Base-by-base conservation (phyloP, 2,329 filamentous ascomycete genomes). In the Nothopassalora personata region DNA sequence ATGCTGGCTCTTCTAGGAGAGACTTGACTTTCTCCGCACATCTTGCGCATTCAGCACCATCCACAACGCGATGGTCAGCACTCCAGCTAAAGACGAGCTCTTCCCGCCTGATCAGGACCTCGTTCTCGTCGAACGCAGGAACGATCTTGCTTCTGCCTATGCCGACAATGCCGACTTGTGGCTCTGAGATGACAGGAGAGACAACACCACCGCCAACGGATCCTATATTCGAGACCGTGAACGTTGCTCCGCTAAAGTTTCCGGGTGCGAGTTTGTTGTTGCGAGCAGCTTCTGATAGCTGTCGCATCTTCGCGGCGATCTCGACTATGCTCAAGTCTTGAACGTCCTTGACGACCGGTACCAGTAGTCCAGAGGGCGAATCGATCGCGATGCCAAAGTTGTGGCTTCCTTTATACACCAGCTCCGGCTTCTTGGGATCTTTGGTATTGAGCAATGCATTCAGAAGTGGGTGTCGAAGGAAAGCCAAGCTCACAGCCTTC, bases 351-450 rank as follows among this genome's bases (percentile, higher is more conserved):
- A 99, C 85, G 49, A 97, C 94, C 1, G 94, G 94, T 3, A 99
- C 94, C 8, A 99, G 77, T 0, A 99, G 84, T 2, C 94, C 94
- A 6, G 81, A 80, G 0, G 93, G 91, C 0, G 93, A 96, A 75
- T 99, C 94, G 83, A 99, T 94, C 58, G 94, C 94, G 34, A 99
- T 82, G 61, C 94, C 94, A 62, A 99, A 93, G 75, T 99, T 96
- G 81, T 99, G 94, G 70, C 89, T 86, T 55, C 85, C 84, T 58
- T 92, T 89, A 78, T 90, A 85, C 57, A 92, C 79, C 3, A 99
- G 81, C 34, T 83, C 82, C 0, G 93, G 91, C 69, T 90, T 93
- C 56, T 78, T 77, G 7, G 80, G 78, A 60, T 81, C 79, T 48
- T 74, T 75, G 1, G 78, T 81, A 67, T 97, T 90, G 27, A 99